phyloP scores from a whole-genome alignment of 1,284 basidiomycete species.

The Cryptococcus sp. region DNA sequence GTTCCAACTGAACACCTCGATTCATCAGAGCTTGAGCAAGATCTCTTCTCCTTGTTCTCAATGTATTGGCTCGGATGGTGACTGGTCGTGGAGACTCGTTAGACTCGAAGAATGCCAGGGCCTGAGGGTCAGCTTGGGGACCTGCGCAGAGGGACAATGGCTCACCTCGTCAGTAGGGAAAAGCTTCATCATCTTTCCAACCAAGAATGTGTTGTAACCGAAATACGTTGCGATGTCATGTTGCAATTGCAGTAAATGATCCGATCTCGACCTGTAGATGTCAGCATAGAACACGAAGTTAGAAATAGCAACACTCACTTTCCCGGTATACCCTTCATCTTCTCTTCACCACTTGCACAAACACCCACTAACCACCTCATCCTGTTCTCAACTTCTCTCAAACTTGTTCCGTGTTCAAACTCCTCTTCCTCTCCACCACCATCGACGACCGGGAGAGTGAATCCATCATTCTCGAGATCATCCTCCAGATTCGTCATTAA shows the following conservation, averaged over 20 bases:
- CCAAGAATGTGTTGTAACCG: conserved; percentile 94
- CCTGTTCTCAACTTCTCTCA: conserved; percentile 78
- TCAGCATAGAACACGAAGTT: conserved; percentile 1
- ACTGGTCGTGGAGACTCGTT: conserved; percentile 96
- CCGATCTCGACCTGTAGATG: conserved; percentile 65
- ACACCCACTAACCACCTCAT: conserved; percentile 84
- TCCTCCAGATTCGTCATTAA: conserved; percentile 52
- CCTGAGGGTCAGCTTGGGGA: conserved; percentile 45
- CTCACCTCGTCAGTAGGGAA: conserved; percentile 86
- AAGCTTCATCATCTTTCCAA: conserved; percentile 88
- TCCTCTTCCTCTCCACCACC: conserved; percentile 79
- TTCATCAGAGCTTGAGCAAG: conserved; percentile 93
- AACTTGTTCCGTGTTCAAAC: conserved; percentile 60
- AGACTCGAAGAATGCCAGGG: conserved; percentile 96
- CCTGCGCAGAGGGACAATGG: background rate
- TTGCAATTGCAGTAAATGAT: conserved; percentile 84
- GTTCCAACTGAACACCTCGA: conserved; percentile 93
- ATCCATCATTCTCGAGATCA: conserved; percentile 62
- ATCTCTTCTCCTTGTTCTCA: conserved; percentile 88
- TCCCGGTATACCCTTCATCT: conserved; percentile 53
- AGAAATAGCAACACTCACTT: conserved; percentile 55
- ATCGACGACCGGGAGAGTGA: conserved; percentile 72
- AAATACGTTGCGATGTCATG: conserved; percentile 90
- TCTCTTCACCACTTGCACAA: conserved; percentile 68
- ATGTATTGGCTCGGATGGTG: conserved; percentile 95